These are phyloP conservation scores for Psilocybe subaeruginosa DNA, from an alignment of 768 basidiomycete species.

Conservation along the genomic window DNA sequence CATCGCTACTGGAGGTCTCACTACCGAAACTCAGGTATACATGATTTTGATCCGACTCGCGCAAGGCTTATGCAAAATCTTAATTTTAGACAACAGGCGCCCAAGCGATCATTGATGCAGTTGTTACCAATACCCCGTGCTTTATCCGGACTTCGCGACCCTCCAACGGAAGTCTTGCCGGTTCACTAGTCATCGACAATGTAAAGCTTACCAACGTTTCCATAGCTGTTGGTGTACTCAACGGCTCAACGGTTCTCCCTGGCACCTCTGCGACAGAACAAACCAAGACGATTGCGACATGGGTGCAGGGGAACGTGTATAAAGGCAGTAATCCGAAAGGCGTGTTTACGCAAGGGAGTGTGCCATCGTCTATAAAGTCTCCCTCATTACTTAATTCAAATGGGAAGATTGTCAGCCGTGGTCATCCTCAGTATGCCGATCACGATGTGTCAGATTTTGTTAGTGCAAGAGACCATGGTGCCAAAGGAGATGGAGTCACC, in stretches of 20 bases:
- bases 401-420: conserved; percentile 64
- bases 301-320: conserved; percentile 81
- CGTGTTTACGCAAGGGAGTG: conserved; percentile 51
- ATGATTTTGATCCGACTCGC: too few species aligned
- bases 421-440: conserved; percentile 67
- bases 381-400: conserved; percentile 52
- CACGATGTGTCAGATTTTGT: conserved; percentile 68
- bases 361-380: conserved; percentile 55
- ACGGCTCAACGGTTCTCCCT: conserved; percentile 56
- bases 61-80: neutral
- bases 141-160: conserved; percentile 59
- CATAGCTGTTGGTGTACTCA: conserved; percentile 57
- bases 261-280: conserved; percentile 40
- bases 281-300: conserved; percentile 59
- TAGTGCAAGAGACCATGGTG: conserved; percentile 71
- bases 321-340: conserved; percentile 46
- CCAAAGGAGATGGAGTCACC: conserved; percentile 71
- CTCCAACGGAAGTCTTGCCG: conserved; percentile 49
- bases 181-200: conserved; percentile 70
- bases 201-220: conserved; percentile 60
- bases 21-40: conserved; percentile 41
- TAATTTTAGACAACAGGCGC: conserved; percentile 53
- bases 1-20: conserved; percentile 51
- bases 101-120: conserved; percentile 66
- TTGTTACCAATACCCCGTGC: conserved; percentile 60